These are phyloP conservation scores for Chlamydomonas schloesseri DNA, from an alignment of 139 green algal species.

Conservation along the genomic window DNA sequence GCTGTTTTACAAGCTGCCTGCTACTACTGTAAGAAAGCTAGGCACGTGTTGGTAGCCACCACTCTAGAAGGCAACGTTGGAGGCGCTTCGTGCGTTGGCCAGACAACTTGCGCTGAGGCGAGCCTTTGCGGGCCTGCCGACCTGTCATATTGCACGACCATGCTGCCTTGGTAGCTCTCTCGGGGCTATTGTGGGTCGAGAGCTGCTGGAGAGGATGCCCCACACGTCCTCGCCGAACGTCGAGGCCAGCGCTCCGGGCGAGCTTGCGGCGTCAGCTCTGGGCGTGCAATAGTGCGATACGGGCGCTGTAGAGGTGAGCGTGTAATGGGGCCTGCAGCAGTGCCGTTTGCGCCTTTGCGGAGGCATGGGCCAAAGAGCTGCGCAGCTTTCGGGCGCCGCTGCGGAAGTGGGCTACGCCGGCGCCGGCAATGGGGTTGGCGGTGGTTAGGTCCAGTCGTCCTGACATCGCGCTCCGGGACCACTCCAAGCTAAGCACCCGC, in stretches of 20 bases:
- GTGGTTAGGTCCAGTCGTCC: conserved; percentile 2
- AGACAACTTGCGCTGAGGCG: neutral
- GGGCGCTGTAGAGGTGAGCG: neutral
- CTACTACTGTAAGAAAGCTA: neutral
- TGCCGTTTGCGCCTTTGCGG: neutral
- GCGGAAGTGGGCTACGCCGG: neutral
- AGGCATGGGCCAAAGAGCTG: neutral
- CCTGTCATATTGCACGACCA: neutral
- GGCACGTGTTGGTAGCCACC: neutral
- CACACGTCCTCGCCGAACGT: neutral
- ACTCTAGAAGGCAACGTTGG: neutral
- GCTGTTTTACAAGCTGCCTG: neutral
- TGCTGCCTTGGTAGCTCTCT: neutral
- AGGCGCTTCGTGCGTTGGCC: neutral
- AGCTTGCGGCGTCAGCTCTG: neutral
- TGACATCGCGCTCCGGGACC: conserved; percentile 1
- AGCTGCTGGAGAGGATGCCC: neutral
- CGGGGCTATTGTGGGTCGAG: neutral
- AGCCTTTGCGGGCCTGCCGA: neutral
- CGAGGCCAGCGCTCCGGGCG: neutral
- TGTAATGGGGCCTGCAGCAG: neutral
- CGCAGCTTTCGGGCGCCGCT: neutral
- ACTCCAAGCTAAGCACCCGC: neutral
- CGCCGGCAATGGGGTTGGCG: neutral
- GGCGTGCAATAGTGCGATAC: neutral